Evolutionary conservation across 2,329 filamentous ascomycete species (phyloP).

Genomic region (Aspergillus fumigatus): DNA sequence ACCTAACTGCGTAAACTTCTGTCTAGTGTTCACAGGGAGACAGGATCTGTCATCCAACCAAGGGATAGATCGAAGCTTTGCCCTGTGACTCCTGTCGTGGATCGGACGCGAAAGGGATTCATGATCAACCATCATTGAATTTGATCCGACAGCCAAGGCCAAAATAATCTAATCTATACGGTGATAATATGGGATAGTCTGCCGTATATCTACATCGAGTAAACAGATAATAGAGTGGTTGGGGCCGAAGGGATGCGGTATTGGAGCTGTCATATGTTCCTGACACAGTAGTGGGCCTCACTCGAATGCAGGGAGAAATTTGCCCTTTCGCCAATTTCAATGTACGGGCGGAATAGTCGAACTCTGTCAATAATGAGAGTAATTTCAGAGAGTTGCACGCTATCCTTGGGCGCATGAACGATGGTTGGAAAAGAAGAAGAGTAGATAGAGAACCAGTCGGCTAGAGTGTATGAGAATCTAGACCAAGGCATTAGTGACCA

Average conservation of each 20-base stretch:
- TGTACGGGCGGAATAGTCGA: background rate
- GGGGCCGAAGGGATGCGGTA: background rate
- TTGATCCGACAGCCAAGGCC: background rate
- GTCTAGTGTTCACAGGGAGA: background rate
- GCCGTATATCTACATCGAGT: background rate
- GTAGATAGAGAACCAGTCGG: background rate
- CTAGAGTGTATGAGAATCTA: background rate
- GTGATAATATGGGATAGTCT: background rate
- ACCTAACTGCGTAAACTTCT: background rate
- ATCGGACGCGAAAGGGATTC: background rate
- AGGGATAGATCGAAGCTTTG: background rate
- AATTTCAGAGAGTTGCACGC: background rate
- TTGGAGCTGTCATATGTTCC: constrained; percentile 4
- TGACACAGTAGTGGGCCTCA: background rate
- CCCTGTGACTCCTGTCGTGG: background rate
- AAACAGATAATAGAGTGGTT: background rate
- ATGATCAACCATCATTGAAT: background rate
- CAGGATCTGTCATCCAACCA: constrained; percentile 1
- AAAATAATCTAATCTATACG: background rate
- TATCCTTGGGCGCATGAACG: background rate
- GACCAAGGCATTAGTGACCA: background rate
- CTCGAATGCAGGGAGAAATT: background rate
- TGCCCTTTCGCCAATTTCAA: background rate
- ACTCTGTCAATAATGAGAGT: background rate
- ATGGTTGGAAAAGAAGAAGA: background rate